Base-by-base conservation (phyloP, 306 rosid species). In the Quercus gilva region DNA sequence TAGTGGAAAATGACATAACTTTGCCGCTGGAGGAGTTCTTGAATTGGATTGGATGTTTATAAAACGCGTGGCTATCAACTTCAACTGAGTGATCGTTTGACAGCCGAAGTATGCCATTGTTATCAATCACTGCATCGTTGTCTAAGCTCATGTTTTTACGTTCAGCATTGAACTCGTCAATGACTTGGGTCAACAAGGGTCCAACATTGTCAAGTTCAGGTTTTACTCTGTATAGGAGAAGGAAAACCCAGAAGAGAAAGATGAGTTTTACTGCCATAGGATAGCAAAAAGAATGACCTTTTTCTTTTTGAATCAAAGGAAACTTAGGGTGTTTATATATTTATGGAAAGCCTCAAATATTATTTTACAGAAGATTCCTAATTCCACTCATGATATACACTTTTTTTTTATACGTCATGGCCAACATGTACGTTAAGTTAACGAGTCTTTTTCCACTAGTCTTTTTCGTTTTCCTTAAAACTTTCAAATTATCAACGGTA, bases 1-100 rank as follows among this genome's bases (percentile, higher is more conserved):
- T 25, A 10, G 86, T 82, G 60, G 88, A 87, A 67, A 87, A 87
- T 67, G 90, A 84, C 55, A 68, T 33, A 41, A 79, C 64, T 87
- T 79, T 78, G 58, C 72, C 8, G 10, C 28, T 49, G 25, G 74
- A 2, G 4, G 53, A 28, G 74, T 79, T 74, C 84, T 82, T 87
- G 83, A 84, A 84, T 5, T 64, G 33, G 63, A 87, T 21, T 33
- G 88, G 90, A 0, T 25, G 33, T 76, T 80, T 65, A 49, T 87
- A 82, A 61, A 87, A 87, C 23, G 84, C 90, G 35, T 84, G 86
- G 2, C 88, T 88, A 3, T 79, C 4, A 12, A 70, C 80, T 41
- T 77, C 56, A 18, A 12, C 64, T 20, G 83, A 69, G 71, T 33
- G 41, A 33, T 43, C 74, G 68, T 82, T 84, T 79, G 90, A 84